phyloP scores from a whole-genome alignment of 2,329 filamentous ascomycete species.

The Pseudodiploospora longispora region DNA sequence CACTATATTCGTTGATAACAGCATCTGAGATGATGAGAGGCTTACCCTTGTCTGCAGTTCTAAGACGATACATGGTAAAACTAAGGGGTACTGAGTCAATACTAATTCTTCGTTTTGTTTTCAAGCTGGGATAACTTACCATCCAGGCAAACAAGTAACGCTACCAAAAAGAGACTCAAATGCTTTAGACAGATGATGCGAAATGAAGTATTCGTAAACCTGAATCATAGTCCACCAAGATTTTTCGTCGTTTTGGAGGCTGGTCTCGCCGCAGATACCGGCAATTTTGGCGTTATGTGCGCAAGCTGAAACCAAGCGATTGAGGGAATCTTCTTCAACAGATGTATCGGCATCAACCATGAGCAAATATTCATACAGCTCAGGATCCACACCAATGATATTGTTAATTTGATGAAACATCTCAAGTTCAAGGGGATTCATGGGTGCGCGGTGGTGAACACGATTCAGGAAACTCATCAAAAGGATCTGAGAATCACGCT shows the following conservation, averaged over 20 bases:
- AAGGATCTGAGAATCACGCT: slow-evolving; percentile 94
- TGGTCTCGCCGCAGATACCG: slow-evolving; percentile 95
- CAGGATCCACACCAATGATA: slow-evolving; percentile 94
- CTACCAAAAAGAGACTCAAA: slow-evolving; percentile 97
- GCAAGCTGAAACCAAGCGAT: slow-evolving; percentile 84
- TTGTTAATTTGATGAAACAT: slow-evolving; percentile 99
- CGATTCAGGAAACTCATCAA: slow-evolving; percentile 97
- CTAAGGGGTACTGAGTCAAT: slow-evolving; percentile 42
- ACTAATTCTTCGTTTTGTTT: slow-evolving; percentile 1
- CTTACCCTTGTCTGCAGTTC: slow-evolving; percentile 88
- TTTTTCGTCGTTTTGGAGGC: slow-evolving; percentile 86
- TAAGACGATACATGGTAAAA: slow-evolving; percentile 97
- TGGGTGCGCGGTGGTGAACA: slow-evolving; percentile 86
- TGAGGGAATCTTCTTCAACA: slow-evolving; percentile 85
- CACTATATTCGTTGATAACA: slow-evolving; percentile 79
- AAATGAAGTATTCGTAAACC: slow-evolving; percentile 99
- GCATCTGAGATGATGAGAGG: slow-evolving; percentile 88
- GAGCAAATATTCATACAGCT: slow-evolving; percentile 92
- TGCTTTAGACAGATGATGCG: slow-evolving; percentile 90
- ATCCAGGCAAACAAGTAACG: slow-evolving; percentile 97
- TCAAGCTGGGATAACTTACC: slow-evolving; percentile 52
- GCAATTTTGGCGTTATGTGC: slow-evolving; percentile 93
- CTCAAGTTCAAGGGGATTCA: slow-evolving; percentile 93
- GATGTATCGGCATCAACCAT: slow-evolving; percentile 98
- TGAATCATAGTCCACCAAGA: slow-evolving; percentile 99